Evolutionary conservation across 768 basidiomycete genomes (phyloP).

Genomic region (Lactarius quietus): DNA sequence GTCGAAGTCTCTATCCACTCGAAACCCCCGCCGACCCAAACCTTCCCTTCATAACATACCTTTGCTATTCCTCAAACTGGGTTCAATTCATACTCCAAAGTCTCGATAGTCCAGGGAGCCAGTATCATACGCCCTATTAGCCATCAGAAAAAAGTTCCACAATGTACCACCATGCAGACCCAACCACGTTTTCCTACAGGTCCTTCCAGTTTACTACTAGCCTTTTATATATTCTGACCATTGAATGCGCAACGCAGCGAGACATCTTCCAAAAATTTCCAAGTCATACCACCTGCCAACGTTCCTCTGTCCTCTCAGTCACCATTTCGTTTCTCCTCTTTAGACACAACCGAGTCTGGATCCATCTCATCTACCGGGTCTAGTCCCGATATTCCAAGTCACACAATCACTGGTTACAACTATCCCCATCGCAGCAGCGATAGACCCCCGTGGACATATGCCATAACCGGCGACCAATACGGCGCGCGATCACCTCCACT

Average conservation of each 20-base stretch:
- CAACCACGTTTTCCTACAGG: neutral
- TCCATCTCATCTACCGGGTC: neutral
- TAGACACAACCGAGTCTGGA: conserved; percentile 1
- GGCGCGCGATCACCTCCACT: neutral
- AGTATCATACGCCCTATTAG: neutral
- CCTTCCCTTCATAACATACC: neutral
- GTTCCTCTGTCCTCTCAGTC: neutral
- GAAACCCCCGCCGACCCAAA: neutral
- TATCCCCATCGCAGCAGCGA: neutral
- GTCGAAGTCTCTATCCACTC: neutral
- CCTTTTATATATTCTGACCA: neutral
- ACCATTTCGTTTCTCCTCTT: neutral
- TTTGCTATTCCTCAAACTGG: neutral
- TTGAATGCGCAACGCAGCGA: neutral
- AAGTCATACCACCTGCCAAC: neutral
- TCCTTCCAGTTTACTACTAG: neutral
- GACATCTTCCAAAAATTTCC: neutral
- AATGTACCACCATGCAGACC: neutral
- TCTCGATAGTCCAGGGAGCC: neutral
- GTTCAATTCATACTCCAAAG: neutral
- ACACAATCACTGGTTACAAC: neutral
- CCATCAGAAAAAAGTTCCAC: too few relatives aligned
- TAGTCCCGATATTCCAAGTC: neutral
- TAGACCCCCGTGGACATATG: neutral
- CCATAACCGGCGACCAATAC: neutral